These are phyloP conservation scores for Trichosphaerium sp. DNA, from an alignment of 78 protist genomes.

Conservation along the genomic window DNA sequence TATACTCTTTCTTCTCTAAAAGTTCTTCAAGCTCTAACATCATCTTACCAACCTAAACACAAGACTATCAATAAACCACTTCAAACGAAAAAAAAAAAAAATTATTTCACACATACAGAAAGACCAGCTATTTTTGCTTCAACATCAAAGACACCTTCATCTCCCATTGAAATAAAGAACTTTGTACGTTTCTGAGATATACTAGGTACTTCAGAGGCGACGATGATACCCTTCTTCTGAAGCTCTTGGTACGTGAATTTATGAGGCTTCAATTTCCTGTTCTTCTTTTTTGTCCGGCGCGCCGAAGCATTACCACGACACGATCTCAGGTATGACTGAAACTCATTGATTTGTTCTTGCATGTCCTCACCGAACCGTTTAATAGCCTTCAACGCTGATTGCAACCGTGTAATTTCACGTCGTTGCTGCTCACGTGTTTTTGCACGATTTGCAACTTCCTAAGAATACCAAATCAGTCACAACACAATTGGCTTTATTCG, in stretches of 20 bases:
- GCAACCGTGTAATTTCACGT: constrained; percentile 40
- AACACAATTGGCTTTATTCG: no score
- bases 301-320: no score
- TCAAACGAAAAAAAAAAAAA: no score
- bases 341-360: no score
- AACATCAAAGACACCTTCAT: constrained; percentile 61
- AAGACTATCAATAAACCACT: no score
- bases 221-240: constrained; percentile 44
- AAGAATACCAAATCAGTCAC: no score
- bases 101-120: no score
- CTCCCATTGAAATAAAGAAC: constrained; percentile 44
- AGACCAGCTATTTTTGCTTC: constrained; percentile 56
- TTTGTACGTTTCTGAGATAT: constrained; percentile 45
- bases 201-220: constrained; percentile 48
- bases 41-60: constrained; percentile 46
- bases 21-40: constrained; percentile 50
- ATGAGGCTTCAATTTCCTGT: no score
- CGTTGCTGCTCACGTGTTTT: constrained; percentile 61
- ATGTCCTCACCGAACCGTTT: no score
- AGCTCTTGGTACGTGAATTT: constrained; percentile 54
- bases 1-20: constrained; percentile 41
- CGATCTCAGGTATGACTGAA: no score
- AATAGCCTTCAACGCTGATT: no score
- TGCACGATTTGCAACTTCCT: constrained; percentile 62
- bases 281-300: no score